Conservation (phyloP, 208 protist genomes). For the Trypanosoma platydactyli region DNA sequence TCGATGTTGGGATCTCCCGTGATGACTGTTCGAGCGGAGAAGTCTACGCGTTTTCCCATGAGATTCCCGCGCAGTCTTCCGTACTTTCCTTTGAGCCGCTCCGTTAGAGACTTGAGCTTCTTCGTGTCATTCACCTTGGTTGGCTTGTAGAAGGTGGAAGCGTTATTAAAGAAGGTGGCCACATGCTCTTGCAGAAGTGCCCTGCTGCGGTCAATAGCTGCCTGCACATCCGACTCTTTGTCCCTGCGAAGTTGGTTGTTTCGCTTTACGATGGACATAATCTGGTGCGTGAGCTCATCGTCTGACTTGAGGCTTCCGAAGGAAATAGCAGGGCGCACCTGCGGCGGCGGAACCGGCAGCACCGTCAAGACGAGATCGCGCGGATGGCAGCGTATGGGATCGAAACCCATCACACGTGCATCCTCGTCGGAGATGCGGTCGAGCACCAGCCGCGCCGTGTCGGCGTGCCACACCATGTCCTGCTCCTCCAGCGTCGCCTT, state of each 20-base stretch:
- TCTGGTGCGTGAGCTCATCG: conserved; percentile 98
- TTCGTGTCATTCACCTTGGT: conserved; percentile 88
- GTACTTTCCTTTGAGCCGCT: conserved; percentile 99
- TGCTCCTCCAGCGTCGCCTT: conserved; percentile 76
- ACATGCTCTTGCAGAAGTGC: conserved; percentile 97
- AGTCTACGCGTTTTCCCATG: conserved; percentile 99
- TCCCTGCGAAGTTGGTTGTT: conserved; percentile 92
- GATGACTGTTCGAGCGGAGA: conserved; percentile 99
- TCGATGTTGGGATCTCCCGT: conserved; percentile 97
- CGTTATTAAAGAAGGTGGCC: conserved; percentile 98
- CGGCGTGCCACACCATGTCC: conserved; percentile 70
- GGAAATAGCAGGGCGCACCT: conserved; percentile 97
- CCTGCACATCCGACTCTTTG: conserved; percentile 86
- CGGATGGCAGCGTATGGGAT: conserved; percentile 74
- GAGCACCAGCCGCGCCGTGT: conserved; percentile 73
- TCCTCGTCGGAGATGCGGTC: conserved; percentile 73
- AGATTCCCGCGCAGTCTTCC: conserved; percentile 98
- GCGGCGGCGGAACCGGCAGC: conserved; percentile 97
- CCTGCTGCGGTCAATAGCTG: conserved; percentile 84
- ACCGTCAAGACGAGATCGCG: conserved; percentile 94
- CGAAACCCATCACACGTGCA: conserved; percentile 72
- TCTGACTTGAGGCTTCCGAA: conserved; percentile 87
- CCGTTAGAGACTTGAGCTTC: conserved; percentile 97
- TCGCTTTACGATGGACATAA: conserved; percentile 96
- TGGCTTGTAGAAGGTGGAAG: conserved; percentile 93